Evolutionary conservation across 2,329 filamentous ascomycete species (phyloP).

Genomic region (Venturia nashicola): DNA sequence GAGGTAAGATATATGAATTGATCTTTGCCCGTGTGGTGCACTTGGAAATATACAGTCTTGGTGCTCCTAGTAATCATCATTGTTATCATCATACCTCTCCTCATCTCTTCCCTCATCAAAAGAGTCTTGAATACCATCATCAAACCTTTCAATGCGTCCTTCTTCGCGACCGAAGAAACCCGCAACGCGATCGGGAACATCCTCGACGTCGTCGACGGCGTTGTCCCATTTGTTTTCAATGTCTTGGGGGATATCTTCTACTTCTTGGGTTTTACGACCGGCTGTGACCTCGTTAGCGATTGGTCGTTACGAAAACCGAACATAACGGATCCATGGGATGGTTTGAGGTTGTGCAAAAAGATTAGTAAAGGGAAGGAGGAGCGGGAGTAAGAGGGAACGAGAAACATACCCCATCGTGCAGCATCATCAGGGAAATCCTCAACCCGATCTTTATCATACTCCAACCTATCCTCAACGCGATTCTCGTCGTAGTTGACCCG

Average conservation of each 20-base stretch:
- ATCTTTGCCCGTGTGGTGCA: too few relatives aligned
- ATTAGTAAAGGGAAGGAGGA: too few relatives aligned
- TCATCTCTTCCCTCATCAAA: slow-evolving; percentile 30
- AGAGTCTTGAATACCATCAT: slow-evolving; percentile 28
- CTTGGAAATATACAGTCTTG: too few relatives aligned
- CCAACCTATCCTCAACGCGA: slow-evolving; percentile 17
- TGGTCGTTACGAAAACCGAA: slow-evolving; percentile 7
- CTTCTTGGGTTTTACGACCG: slow-evolving; percentile 17
- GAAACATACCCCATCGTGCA: slow-evolving; percentile 9
- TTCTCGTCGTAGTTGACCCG: slow-evolving; percentile 15
- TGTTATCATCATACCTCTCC: slow-evolving; percentile 17
- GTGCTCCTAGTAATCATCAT: background rate
- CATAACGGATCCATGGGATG: too few relatives aligned
- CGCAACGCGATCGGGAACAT: slow-evolving; percentile 25
- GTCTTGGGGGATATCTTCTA: slow-evolving; percentile 24
- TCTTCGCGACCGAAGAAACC: background rate
- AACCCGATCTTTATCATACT: slow-evolving; percentile 9
- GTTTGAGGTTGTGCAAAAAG: too few relatives aligned
- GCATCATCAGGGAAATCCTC: slow-evolving; percentile 30
- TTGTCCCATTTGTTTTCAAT: slow-evolving; percentile 19
- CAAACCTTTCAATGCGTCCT: slow-evolving; percentile 18
- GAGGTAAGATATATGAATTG: too few relatives aligned
- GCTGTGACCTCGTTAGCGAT: slow-evolving; percentile 13
- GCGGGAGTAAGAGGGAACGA: too few relatives aligned
- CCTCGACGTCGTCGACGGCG: slow-evolving; percentile 19